phyloP scores from a whole-genome alignment of 495 filamentous ascomycete species.

The Terfezia boudieri region DNA sequence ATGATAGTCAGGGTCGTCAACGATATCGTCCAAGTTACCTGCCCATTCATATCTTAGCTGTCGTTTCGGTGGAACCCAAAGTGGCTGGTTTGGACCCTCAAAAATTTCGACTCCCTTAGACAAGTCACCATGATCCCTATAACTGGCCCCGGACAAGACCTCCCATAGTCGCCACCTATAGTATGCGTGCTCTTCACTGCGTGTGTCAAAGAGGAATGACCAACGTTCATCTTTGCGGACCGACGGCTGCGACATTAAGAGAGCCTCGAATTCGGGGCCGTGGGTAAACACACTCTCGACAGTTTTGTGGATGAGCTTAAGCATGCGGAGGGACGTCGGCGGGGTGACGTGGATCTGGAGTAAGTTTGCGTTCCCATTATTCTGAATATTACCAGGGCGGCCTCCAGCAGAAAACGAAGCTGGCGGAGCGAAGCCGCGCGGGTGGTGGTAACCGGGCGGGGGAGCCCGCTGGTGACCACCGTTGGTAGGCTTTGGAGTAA shows the following conservation, averaged over 20 bases:
- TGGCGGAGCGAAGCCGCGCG: constrained; percentile 64
- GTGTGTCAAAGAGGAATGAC: constrained; percentile 82
- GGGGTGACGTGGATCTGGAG: constrained; percentile 52
- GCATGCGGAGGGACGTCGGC: constrained; percentile 54
- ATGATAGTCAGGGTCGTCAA: constrained; percentile 44
- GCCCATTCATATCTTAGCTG: constrained; percentile 16
- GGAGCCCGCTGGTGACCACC: constrained; percentile 23
- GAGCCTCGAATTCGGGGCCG: constrained; percentile 76
- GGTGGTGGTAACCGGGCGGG: constrained; percentile 30
- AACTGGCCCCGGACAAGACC: constrained; percentile 34
- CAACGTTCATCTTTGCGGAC: constrained; percentile 72
- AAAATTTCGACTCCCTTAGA: constrained; percentile 12
- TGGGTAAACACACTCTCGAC: constrained; percentile 55
- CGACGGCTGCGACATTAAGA: constrained; percentile 64
- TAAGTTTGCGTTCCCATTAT: constrained; percentile 23
- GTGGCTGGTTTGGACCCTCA: constrained; percentile 5
- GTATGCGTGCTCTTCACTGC: constrained; percentile 56
- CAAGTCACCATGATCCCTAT: background rate
- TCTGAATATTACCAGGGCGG: constrained; percentile 18
- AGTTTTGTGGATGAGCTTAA: constrained; percentile 73
- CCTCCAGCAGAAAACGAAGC: constrained; percentile 26
- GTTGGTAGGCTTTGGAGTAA: constrained; percentile 25
- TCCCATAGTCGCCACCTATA: constrained; percentile 87
- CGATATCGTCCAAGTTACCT: constrained; percentile 10
- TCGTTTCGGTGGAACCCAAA: constrained; percentile 15